These are phyloP conservation scores for Hypsizygus marmoreus DNA, from an alignment of 768 basidiomycete species.

Conservation along the genomic window DNA sequence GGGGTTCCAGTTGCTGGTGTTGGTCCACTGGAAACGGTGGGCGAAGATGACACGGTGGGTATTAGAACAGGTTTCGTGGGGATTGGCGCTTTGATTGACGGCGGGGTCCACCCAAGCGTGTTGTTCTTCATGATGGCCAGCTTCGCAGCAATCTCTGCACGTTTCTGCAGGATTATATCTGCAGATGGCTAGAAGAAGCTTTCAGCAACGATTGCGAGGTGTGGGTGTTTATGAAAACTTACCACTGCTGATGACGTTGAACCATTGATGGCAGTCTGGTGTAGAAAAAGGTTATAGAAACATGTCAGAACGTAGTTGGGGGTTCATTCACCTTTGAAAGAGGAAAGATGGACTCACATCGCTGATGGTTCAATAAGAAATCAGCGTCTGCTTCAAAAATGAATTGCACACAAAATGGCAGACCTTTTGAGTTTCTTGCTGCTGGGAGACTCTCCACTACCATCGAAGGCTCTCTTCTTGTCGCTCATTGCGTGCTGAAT, in stretches of 20 bases:
- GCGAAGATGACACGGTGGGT: conserved; percentile 34
- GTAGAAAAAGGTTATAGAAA: conserved; percentile 67
- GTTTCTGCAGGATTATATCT: conserved; percentile 79
- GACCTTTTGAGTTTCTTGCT: conserved; percentile 74
- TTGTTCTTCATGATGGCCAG: conserved; percentile 70
- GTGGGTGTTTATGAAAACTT: conserved; percentile 28
- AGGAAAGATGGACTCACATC: conserved; percentile 64
- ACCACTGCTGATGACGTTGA: conserved; percentile 42
- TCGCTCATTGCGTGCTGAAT: conserved; percentile 53
- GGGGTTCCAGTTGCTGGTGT: conserved; percentile 44
- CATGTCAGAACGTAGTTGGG: conserved; percentile 55
- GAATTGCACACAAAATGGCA: conserved; percentile 18
- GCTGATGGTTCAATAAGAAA: conserved; percentile 38
- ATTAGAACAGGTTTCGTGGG: conserved; percentile 37
- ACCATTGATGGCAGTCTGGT: conserved; percentile 56
- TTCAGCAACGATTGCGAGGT: too few species aligned
- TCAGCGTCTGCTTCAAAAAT: conserved; percentile 12
- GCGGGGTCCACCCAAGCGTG: conserved; percentile 30
- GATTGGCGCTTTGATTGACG: conserved; percentile 41
- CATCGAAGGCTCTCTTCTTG: conserved; percentile 63
- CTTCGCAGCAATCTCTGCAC: conserved; percentile 84
- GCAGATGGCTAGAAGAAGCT: conserved; percentile 28
- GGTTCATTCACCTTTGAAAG: conserved; percentile 72
- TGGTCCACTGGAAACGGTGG: conserved; percentile 37
- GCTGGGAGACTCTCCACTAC: conserved; percentile 45